Evolutionary conservation across 345 rosid species (phyloP).

Genomic region (Schrenkiella parvula): DNA sequence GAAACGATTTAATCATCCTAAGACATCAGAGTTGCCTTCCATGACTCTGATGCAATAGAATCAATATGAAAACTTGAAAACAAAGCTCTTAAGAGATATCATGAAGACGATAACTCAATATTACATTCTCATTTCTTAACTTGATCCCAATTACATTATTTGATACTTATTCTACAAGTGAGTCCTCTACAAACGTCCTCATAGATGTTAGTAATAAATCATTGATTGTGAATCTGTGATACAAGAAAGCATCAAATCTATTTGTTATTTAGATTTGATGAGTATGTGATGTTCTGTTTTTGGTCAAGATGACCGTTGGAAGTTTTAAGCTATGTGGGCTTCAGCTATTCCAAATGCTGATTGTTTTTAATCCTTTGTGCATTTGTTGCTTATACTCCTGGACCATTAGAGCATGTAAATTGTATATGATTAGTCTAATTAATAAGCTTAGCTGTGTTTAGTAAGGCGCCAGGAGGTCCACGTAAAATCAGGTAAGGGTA

Average conservation of each 20-base stretch:
- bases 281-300: background rate
- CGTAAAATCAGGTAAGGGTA: background rate
- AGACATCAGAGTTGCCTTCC: too few species aligned
- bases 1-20: too few species aligned
- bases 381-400: background rate
- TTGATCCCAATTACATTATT: background rate
- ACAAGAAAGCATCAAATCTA: background rate
- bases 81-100: background rate
- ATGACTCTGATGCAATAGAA: too few species aligned
- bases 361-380: background rate
- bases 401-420: too few species aligned
- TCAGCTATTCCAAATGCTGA: background rate
- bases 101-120: background rate
- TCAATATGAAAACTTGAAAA: too few species aligned
- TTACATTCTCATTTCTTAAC: background rate
- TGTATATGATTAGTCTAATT: background rate
- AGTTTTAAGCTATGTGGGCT: too few species aligned
- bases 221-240: background rate
- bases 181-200: background rate
- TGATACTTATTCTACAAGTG: background rate
- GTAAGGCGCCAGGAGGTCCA: conserved; percentile 2
- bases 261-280: background rate
- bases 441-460: conserved; percentile 6
- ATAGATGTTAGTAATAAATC: background rate
- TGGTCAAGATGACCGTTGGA: background rate